Base-by-base conservation (phyloP, 2,329 filamentous ascomycete species). In the Colletotrichum euphorbiae region DNA sequence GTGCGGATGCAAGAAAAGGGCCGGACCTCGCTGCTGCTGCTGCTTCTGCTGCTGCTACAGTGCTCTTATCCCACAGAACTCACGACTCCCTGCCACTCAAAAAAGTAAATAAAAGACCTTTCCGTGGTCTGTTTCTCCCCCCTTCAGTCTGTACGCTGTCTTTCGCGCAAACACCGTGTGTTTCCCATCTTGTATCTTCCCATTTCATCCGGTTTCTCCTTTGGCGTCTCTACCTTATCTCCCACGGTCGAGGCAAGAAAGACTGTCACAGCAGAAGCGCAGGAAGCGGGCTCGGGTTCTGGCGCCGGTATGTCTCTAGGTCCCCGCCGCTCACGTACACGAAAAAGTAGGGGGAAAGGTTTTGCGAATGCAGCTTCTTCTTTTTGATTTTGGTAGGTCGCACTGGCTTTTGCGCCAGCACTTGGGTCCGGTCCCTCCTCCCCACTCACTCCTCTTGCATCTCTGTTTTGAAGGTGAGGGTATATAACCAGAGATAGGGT, bases 401-500 rank as follows among this genome's bases (percentile, higher is more conserved):
- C 24, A 24, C 24, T 24, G 24, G 24, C 24, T 24, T 24, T 24
- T 24, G 24, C 4, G 7, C 28, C 28, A 28, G 28, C 28, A 28
- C 42, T n/a, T n/a, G n/a, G 13, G 15, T 45, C 13, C 42, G 42
- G 6, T 7, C 42, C 42, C 8, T 4, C 3, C 42, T n/a, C n/a
- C 7, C 15, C 6, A 1, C 42, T 43, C 6, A 6, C 11, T 15
- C 36, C 36, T 38, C 36, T 15, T 38, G 36, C 36, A 38, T 38
- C 6, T 12, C 36, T 28, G 28, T 7, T 7, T 28, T 28, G 28
- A 28, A 28, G 45, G 13, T 11, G 31, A 57, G 11, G 59, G 52
- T 68, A 68, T 68, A 68, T 68, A 68, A 65, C 60, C n/a, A 46
- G 12, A 38, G 52, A 38, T 40, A 17, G 11, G 52, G 65, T 65